phyloP scores from a whole-genome alignment of 2,329 filamentous ascomycete species.

The Cytospora piceicola region DNA sequence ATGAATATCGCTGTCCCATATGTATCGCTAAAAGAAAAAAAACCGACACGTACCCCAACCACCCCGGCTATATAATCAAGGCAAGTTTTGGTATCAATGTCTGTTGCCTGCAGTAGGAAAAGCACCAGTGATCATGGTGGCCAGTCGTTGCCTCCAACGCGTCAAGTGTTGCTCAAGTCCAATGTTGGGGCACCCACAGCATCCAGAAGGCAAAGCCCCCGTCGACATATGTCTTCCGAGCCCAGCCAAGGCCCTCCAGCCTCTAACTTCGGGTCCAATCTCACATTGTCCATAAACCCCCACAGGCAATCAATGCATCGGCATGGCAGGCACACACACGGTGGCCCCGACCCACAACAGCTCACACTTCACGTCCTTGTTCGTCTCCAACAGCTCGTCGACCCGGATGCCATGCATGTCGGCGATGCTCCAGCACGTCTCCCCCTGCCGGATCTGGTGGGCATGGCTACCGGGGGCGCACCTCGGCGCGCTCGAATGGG shows the following conservation, averaged over 20 bases:
- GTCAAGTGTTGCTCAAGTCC: neutral
- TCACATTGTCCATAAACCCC: neutral
- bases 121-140: neutral
- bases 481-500: conserved; percentile 30
- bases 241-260: neutral
- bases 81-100: neutral
- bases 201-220: too few relatives aligned
- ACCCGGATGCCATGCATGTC: conserved; percentile 47
- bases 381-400: conserved; percentile 50
- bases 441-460: conserved; percentile 49
- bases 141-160: neutral
- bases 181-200: neutral
- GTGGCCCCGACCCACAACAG: conserved; percentile 44
- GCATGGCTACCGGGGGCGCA: conserved; percentile 38
- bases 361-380: conserved; percentile 53
- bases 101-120: too few relatives aligned
- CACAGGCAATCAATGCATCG: neutral
- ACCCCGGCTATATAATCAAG: neutral
- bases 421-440: conserved; percentile 59
- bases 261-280: neutral
- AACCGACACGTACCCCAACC: neutral
- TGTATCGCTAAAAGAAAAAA: neutral
- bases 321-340: conserved; percentile 29
- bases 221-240: neutral
- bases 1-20: neutral